Evolutionary conservation across 176 grass and related monocot species (phyloP).

Genomic region (Rhynchospora breviuscula): DNA sequence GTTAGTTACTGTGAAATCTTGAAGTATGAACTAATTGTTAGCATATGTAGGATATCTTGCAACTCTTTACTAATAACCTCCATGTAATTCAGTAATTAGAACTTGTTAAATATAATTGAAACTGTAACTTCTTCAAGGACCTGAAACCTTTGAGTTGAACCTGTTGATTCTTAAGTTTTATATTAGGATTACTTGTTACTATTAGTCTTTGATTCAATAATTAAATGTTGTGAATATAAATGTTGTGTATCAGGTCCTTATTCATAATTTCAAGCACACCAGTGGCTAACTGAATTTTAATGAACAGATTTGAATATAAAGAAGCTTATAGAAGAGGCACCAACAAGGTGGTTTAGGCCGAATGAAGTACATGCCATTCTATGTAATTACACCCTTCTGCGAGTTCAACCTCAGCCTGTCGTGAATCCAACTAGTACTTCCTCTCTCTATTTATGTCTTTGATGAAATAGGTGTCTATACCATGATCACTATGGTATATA

Average conservation of each 20-base stretch:
- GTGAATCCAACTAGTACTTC: conserved; percentile 61
- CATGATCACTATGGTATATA: background rate
- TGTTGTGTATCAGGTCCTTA: background rate
- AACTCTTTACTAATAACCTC: background rate
- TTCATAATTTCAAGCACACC: background rate
- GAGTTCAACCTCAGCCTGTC: conserved; percentile 62
- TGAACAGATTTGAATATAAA: conserved; percentile 68
- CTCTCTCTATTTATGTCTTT: background rate
- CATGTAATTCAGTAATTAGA: background rate
- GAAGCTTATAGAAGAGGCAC: conserved; percentile 51
- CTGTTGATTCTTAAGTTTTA: background rate
- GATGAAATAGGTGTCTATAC: background rate
- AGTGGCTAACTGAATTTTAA: conserved; percentile 13
- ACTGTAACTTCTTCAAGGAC: background rate
- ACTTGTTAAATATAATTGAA: background rate
- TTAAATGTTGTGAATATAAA: background rate
- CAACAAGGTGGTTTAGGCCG: conserved; percentile 64
- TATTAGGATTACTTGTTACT: background rate
- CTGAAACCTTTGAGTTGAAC: background rate
- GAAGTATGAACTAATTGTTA: background rate
- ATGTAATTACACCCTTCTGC: conserved; percentile 55
- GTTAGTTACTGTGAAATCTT: background rate
- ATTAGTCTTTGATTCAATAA: background rate
- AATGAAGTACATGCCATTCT: conserved; percentile 91
- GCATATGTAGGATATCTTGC: background rate